These are phyloP conservation scores for Barnettozyma sucrosica DNA, from an alignment of 805 yeast genomes.

Conservation along the genomic window DNA sequence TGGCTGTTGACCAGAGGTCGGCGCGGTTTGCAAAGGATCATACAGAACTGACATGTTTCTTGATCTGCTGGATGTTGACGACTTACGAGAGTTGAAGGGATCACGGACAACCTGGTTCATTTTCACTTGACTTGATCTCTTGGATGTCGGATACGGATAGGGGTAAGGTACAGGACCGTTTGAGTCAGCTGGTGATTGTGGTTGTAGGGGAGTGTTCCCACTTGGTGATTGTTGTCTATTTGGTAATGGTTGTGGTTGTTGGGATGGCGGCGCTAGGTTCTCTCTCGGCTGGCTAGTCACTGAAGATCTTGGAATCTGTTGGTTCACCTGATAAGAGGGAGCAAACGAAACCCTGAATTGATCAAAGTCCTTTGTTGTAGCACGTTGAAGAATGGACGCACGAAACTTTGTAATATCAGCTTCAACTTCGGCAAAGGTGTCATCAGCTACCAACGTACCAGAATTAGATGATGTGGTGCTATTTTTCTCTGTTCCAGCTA, in stretches of 20 bases:
- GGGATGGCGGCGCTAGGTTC: neutral
- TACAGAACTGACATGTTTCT: constrained; percentile 24
- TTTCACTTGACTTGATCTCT: constrained; percentile 6
- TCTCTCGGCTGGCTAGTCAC: constrained; percentile 6
- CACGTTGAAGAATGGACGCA: constrained; percentile 24
- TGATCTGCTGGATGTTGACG: constrained; percentile 18
- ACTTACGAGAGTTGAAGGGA: constrained; percentile 21
- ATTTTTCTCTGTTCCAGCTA: constrained; percentile 8
- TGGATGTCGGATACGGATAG: constrained; percentile 22
- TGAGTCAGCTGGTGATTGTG: constrained; percentile 14
- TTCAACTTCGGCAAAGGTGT: constrained; percentile 17
- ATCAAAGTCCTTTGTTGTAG: constrained; percentile 22
- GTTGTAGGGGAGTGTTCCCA: neutral
- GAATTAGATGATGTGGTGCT: constrained; percentile 21
- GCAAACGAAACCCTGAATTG: constrained; percentile 22
- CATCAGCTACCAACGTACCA: constrained; percentile 4
- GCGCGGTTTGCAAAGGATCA: constrained; percentile 24
- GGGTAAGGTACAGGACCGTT: constrained; percentile 20
- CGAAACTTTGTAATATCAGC: constrained; percentile 22
- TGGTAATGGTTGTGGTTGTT: neutral
- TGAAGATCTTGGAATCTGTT: constrained; percentile 13
- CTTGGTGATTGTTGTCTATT: constrained; percentile 3
- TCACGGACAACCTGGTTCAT: constrained; percentile 17
- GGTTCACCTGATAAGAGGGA: constrained; percentile 22
- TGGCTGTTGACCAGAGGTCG: neutral